phyloP scores from a whole-genome alignment of 495 filamentous ascomycete species.

The Apodospora peruviana region DNA sequence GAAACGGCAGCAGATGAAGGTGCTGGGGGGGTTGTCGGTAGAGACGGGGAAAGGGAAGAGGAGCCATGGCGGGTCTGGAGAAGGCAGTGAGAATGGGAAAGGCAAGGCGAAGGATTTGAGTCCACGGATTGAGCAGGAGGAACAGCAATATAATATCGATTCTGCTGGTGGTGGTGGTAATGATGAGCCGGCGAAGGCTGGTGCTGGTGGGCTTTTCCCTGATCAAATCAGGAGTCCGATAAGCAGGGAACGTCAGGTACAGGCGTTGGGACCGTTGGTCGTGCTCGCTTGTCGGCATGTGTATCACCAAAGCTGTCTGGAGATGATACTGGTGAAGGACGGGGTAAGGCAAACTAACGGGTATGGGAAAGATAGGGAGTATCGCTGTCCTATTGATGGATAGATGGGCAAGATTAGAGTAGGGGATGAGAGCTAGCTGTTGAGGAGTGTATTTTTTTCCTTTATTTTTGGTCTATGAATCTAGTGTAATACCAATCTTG shows the following conservation, averaged over 20 bases:
- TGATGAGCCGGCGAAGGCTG: background rate
- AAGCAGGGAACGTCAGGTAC: too few relatives aligned
- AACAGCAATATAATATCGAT: slow-evolving; percentile 10
- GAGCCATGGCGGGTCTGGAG: slow-evolving; percentile 20
- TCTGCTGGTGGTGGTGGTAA: background rate
- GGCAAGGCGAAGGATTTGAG: slow-evolving; percentile 25
- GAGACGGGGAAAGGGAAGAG: background rate
- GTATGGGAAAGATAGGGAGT: slow-evolving; percentile 37
- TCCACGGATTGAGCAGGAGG: slow-evolving; percentile 12
- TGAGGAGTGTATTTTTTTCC: too few relatives aligned
- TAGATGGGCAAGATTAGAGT: too few relatives aligned
- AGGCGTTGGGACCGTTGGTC: slow-evolving; percentile 45
- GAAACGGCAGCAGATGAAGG: slow-evolving; percentile 27
- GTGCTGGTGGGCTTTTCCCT: background rate
- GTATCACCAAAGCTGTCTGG: slow-evolving; percentile 57
- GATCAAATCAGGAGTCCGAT: slow-evolving; percentile 11
- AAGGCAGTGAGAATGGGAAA: slow-evolving; percentile 27
- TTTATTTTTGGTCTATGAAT: too few relatives aligned
- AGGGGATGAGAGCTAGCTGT: too few relatives aligned
- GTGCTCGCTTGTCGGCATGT: slow-evolving; percentile 58
- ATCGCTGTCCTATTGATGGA: slow-evolving; percentile 53
- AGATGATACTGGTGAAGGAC: slow-evolving; percentile 45
- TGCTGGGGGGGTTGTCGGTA: background rate
- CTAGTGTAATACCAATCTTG: too few relatives aligned
- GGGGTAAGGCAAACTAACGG: slow-evolving; percentile 13